Evolutionary conservation across 176 grass and related monocot genomes (phyloP), one percentile per base, ranked within the genome.

Genomic region (Oryza australiensis): DNA sequence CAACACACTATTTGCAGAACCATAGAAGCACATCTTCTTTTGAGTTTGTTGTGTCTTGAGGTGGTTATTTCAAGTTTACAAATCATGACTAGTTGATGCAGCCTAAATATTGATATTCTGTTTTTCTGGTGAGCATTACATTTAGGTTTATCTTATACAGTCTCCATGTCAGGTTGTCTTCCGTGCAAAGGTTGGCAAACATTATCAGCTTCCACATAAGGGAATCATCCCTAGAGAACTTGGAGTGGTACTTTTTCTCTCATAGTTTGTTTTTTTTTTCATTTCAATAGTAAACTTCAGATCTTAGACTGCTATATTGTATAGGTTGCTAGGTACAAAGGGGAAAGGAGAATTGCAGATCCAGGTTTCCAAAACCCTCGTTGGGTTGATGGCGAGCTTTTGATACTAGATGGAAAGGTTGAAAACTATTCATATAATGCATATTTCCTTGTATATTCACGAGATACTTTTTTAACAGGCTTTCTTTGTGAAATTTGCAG

Each of bases 331-430:
- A 92, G 96, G 75, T 95, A 91, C 62, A 99, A 90, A 51, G 96
- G 92, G 35, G 93, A 93, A 84, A 90, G 93, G 55, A 89, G 87
- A 79, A 84, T 99, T 78, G 83, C 93, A 62, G 91, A 99, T 84
- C 82, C 89, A 62, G 89, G 87, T 45, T 90, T 80, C 42, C 70
- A 91, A 82, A 99, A 93, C 40, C 88, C 93, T 48, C 73, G 73
- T 22, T 99, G 96, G 96, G 93, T 95, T 84, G 93, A 99, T 22
- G 96, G 96, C 16, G 96, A 95, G 79, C 86, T 98, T 64, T 73
- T 98, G 82, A 90, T 98, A 85, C 86, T 98, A 76, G 93, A 98
- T 59, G 93, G 90, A 76, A 95, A 98, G 90, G 96, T 98, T 98
- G 72, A 87, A 81, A 85, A 87, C 38, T 46, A 67, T 85, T 78